Conservation (phyloP, 371 early-diverging fungal genomes). For the Circinella umbellata region DNA sequence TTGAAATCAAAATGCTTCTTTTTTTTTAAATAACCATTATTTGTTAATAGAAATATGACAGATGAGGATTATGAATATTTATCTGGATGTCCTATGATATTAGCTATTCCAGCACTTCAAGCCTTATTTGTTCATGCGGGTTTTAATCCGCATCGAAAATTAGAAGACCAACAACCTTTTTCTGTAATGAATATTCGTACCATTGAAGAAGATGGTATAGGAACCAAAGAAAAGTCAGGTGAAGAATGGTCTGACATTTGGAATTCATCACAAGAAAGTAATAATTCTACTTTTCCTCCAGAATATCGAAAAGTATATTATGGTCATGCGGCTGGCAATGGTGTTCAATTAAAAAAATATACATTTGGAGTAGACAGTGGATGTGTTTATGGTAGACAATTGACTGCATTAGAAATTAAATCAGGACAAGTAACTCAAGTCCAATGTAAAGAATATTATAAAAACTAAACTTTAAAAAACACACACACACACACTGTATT, state of each 20-base stretch:
- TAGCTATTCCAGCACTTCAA: constrained; percentile 57
- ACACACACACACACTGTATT: background rate
- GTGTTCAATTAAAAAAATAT: constrained; percentile 55
- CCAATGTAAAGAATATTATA: constrained; percentile 24
- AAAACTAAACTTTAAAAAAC: background rate
- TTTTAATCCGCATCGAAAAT: constrained; percentile 50
- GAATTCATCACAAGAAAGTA: constrained; percentile 35
- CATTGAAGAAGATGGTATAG: constrained; percentile 42
- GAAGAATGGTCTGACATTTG: constrained; percentile 48
- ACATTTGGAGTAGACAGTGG: constrained; percentile 73
- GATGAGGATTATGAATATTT: constrained; percentile 60
- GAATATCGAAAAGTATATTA: constrained; percentile 52
- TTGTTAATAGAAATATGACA: constrained; percentile 50
- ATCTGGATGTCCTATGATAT: constrained; percentile 62
- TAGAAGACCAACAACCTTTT: constrained; percentile 49
- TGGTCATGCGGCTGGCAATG: constrained; percentile 74
- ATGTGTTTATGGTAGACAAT: constrained; percentile 67
- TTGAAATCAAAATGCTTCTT: too few species aligned
- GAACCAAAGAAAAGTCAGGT: constrained; percentile 18
- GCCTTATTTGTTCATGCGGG: constrained; percentile 74
- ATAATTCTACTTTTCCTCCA: constrained; percentile 4
- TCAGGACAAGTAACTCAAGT: constrained; percentile 39
- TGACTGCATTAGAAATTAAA: constrained; percentile 61
- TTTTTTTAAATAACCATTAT: too few species aligned
- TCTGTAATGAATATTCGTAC: constrained; percentile 68